Evolutionary conservation across 2,329 filamentous ascomycete species (phyloP).

Genomic region (Mycosphaerelloides madeirae): DNA sequence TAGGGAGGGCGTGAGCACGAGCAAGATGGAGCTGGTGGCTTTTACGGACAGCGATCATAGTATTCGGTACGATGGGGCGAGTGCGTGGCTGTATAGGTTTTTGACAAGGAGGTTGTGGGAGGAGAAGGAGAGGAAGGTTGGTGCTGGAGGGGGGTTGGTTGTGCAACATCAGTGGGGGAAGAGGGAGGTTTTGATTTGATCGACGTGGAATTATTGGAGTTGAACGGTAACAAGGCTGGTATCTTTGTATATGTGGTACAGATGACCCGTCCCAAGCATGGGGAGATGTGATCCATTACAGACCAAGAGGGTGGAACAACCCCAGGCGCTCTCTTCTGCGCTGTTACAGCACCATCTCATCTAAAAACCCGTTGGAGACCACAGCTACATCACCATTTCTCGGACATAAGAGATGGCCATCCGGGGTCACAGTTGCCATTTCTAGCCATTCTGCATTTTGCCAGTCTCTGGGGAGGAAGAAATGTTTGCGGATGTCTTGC

Average conservation of each 20-base stretch:
- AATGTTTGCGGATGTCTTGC: background rate
- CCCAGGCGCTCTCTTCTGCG: too few relatives aligned
- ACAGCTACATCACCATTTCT: background rate
- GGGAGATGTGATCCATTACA: too few relatives aligned
- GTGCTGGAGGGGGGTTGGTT: slow-evolving; percentile 8
- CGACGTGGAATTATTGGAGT: too few relatives aligned
- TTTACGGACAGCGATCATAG: slow-evolving; percentile 63
- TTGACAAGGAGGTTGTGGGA: slow-evolving; percentile 57
- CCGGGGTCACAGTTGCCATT: background rate
- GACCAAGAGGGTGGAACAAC: too few relatives aligned
- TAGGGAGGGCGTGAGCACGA: slow-evolving; percentile 53
- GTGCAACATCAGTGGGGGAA: too few relatives aligned
- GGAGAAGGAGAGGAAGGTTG: slow-evolving; percentile 52
- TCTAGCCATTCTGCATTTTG: background rate
- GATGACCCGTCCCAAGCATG: too few relatives aligned
- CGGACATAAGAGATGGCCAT: background rate
- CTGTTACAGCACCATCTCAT: too few relatives aligned
- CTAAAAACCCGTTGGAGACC: background rate
- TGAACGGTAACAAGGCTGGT: too few relatives aligned
- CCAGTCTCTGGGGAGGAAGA: slow-evolving; percentile 1
- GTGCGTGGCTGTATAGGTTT: slow-evolving; percentile 57
- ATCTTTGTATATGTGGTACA: too few relatives aligned
- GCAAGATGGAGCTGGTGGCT: slow-evolving; percentile 59
- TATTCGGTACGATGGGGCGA: slow-evolving; percentile 55
- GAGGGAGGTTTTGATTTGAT: too few relatives aligned